Evolutionary conservation across 2,329 filamentous ascomycete species (phyloP).

Genomic region (Fusarium torulosum): DNA sequence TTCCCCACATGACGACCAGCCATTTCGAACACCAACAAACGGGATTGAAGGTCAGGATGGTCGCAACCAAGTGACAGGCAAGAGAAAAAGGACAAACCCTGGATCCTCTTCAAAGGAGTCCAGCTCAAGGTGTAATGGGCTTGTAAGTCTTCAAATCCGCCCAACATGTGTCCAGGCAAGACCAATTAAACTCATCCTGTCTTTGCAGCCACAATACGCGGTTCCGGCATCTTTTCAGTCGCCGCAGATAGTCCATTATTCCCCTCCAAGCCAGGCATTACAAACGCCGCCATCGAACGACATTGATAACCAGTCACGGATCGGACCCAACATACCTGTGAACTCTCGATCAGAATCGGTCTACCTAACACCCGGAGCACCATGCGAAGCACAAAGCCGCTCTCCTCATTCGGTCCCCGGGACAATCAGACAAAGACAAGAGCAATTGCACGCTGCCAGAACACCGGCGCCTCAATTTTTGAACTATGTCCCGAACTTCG

Average conservation of each 20-base stretch:
- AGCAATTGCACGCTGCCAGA: conserved; percentile 2
- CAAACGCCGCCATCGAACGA: conserved; percentile 3
- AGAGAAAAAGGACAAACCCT: conserved; percentile 6
- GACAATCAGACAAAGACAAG: conserved; percentile 1
- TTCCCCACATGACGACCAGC: conserved; percentile 4
- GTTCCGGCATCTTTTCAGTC: conserved; percentile 11
- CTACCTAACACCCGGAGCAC: background rate
- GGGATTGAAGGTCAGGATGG: background rate
- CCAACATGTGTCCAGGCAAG: conserved; percentile 1
- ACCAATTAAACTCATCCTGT: background rate
- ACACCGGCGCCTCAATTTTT: background rate
- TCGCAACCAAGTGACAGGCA: conserved; percentile 1
- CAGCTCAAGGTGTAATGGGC: conserved; percentile 2
- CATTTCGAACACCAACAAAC: background rate
- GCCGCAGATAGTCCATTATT: conserved; percentile 2
- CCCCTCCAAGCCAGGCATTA: background rate
- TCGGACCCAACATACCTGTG: background rate
- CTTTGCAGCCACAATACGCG: conserved; percentile 4
- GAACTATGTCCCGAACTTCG: background rate
- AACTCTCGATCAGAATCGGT: conserved; percentile 1
- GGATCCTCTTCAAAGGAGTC: background rate
- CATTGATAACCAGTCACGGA: background rate
- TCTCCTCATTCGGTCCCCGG: background rate
- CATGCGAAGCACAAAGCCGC: background rate
- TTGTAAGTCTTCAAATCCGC: conserved; percentile 5